Conservation (phyloP, 2,329 filamentous ascomycete genomes). For the Aureobasidium sp. region DNA sequence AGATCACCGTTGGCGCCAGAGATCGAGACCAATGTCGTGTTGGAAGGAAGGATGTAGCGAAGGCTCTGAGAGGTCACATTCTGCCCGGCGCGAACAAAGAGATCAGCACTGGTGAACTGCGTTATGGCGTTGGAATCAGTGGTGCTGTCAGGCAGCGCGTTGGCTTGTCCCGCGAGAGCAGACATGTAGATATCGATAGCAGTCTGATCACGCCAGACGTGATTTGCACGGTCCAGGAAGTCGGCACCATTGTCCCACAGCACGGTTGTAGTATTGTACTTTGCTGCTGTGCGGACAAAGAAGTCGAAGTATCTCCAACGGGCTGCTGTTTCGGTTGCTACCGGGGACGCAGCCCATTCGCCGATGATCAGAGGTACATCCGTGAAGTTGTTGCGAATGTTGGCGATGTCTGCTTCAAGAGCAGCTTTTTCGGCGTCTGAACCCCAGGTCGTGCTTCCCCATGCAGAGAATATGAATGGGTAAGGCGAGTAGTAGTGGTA, state of each 20-base stretch:
- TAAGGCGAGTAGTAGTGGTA: conserved; percentile 54
- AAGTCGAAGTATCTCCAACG: conserved; percentile 51
- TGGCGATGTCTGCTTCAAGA: conserved; percentile 41
- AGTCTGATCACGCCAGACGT: conserved; percentile 43
- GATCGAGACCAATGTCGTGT: neutral
- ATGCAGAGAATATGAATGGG: conserved; percentile 35
- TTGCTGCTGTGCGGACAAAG: conserved; percentile 40
- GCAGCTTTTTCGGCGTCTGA: conserved; percentile 44
- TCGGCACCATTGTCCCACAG: conserved; percentile 54
- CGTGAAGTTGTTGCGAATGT: conserved; percentile 47
- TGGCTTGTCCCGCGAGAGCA: conserved; percentile 35
- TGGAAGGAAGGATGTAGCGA: conserved; percentile 35
- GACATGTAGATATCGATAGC: conserved; percentile 41
- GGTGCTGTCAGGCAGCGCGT: conserved; percentile 45
- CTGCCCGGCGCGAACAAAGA: conserved; percentile 45
- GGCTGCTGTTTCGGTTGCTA: conserved; percentile 45
- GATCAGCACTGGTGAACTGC: conserved; percentile 45
- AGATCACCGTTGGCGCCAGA: conserved; percentile 41
- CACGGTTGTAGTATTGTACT: conserved; percentile 43
- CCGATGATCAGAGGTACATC: conserved; percentile 48
- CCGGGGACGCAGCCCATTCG: conserved; percentile 46
- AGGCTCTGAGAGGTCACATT: conserved; percentile 35
- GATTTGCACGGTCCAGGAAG: conserved; percentile 42
- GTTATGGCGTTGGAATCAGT: conserved; percentile 36
- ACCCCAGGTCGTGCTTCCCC: conserved; percentile 54